A percentile compares a stretch with the other conserved stretches of the same genome.
These are phyloP conservation scores for Penicillium griseofulvum DNA, from an alignment of 2,329 filamentous ascomycete species.

Conservation along the genomic window DNA sequence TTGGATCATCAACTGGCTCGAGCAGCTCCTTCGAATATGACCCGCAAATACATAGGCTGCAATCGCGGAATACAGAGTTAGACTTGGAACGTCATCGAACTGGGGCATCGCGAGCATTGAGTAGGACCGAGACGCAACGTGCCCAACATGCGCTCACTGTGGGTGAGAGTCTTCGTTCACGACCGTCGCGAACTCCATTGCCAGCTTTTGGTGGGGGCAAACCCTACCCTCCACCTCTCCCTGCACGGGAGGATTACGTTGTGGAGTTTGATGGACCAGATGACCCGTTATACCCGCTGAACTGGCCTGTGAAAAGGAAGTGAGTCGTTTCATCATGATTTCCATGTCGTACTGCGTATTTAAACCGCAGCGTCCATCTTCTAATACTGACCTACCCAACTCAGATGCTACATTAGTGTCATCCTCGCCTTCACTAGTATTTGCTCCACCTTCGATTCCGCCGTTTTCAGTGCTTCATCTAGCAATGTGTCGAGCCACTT, in stretches of 20 bases:
- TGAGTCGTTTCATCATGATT: constrained; percentile 13
- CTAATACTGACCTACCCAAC: neutral
- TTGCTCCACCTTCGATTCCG: constrained; percentile 51
- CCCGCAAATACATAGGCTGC: constrained; percentile 26
- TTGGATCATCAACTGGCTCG: constrained; percentile 19
- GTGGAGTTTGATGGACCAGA: constrained; percentile 53
- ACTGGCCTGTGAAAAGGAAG: constrained; percentile 52
- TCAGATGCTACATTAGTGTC: constrained; percentile 16
- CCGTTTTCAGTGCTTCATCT: constrained; percentile 67
- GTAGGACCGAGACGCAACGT: constrained; percentile 33
- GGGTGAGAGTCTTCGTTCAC: constrained; percentile 29
- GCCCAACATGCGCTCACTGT: constrained; percentile 41
- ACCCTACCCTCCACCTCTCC: constrained; percentile 51
- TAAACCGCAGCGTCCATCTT: neutral
- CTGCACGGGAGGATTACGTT: constrained; percentile 53
- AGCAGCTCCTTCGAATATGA: constrained; percentile 30
- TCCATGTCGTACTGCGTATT: neutral
- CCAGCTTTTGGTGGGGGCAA: constrained; percentile 42
- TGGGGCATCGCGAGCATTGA: constrained; percentile 24
- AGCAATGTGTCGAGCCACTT: constrained; percentile 50
- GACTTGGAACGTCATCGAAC: constrained; percentile 31
- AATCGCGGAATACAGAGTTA: constrained; percentile 32
- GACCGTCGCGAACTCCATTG: constrained; percentile 22
- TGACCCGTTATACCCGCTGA: constrained; percentile 54
- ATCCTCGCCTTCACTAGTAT: constrained; percentile 26